Evolutionary conservation across 2,329 filamentous ascomycete species (phyloP), one percentile per base, ranked within the genome.

Genomic region (Elsinoe australis): DNA sequence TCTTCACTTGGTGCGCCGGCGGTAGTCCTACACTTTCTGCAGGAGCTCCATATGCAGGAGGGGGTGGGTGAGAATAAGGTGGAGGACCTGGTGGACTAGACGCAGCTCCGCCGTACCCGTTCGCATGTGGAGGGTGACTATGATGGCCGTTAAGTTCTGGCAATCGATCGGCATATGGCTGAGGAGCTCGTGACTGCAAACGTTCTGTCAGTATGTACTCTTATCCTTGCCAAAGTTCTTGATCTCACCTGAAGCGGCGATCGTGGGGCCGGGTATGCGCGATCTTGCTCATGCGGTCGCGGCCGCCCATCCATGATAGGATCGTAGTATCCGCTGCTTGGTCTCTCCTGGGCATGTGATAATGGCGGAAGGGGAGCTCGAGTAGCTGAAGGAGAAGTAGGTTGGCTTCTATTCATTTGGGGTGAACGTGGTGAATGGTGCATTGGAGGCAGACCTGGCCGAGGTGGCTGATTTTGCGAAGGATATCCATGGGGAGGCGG

Each of bases 261-360:
- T 18, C 54, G 52, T 48, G 64, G 18, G 18, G 32, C 64, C 33
- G 62, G 65, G 51, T 67, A 66, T 45, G 63, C 53, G 35, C 59
- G 62, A 55, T 67, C 60, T 59, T 65, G 62, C 54, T 57, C 48
- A 49, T 50, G 52, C 50, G 49, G 50, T 26, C 29, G 56, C 49
- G 51, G 55, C 54, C 67, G 66, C 57, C 68, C 64, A 55, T 72
- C 70, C 50, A 66, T 67, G 33, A 67, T 70, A 5, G 70, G 71
- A 57, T 73, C 71, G 62, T 73, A 73, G 63, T 72, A 73, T 57
- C 65, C 66, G 47, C 67, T 66, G 14, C 62, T 56, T n/a, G 64
- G 58, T 52, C 59, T 61, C 53, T 68, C 66, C 59, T 67, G 67
- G 47, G 53, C 64, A 53, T 49, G 63, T 31, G 38, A 54, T 21